Percentiles rank a stretch among this genome's conserved stretches.
phyloP scores from a whole-genome alignment of 352 stramenopile species.

The Globisporangium spinosum region DNA sequence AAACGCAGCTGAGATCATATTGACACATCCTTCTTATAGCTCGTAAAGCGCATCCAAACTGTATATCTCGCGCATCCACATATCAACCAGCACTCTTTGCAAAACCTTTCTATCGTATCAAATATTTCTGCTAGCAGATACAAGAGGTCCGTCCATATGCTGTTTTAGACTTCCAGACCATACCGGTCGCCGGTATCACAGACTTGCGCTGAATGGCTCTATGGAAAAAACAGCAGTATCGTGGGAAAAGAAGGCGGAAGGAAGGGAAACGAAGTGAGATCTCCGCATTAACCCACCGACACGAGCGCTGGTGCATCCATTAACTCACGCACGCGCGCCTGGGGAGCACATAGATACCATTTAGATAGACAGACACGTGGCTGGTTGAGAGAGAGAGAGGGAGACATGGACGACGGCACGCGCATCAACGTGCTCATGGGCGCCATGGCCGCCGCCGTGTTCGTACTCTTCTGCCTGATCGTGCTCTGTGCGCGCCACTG shows the following conservation, averaged over 20 bases:
- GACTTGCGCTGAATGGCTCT: not conserved
- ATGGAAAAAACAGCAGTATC: not conserved
- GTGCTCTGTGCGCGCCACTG: conserved; percentile 41
- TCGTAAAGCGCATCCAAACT: not conserved
- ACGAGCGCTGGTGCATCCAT: not conserved
- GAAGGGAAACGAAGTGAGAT: not conserved
- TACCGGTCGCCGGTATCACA: not conserved
- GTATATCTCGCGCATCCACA: not conserved
- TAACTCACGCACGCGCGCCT: not conserved
- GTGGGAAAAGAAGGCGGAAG: not conserved
- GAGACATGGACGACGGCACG: conserved; percentile 14
- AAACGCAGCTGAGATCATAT: not conserved
- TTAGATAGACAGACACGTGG: not conserved
- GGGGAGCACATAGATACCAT: not conserved
- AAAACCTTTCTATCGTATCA: not conserved
- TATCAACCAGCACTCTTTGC: not conserved
- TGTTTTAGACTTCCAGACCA: not conserved
- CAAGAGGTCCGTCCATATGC: not conserved
- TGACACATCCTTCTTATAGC: not conserved
- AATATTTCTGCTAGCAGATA: not conserved
- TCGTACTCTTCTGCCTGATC: conserved; percentile 49
- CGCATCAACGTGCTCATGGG: conserved; percentile 17
- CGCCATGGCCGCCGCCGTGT: conserved; percentile 25
- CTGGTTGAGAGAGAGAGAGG: not conserved
- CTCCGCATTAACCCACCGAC: not conserved